Conservation (phyloP, 2,329 filamentous ascomycete genomes). For the Scolecobasidium constrictum region DNA sequence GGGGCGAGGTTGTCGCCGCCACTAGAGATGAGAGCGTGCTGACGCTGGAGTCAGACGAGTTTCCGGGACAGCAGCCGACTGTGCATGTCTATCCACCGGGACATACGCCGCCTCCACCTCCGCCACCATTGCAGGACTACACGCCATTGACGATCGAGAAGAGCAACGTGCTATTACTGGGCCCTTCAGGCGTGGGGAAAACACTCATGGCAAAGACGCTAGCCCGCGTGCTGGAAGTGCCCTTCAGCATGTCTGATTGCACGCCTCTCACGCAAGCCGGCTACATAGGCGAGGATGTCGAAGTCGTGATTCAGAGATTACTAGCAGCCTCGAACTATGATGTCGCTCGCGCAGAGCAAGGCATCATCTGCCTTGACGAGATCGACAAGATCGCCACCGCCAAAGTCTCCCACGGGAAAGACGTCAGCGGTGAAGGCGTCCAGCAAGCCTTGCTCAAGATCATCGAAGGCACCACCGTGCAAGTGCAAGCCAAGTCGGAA, state of each 20-base stretch:
- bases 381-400: slow-evolving; percentile 93
- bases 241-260: slow-evolving; percentile 91
- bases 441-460: slow-evolving; percentile 94
- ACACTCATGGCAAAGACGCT: slow-evolving; percentile 91
- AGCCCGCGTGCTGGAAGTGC: slow-evolving; percentile 85
- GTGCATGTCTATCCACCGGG: slow-evolving; percentile 25
- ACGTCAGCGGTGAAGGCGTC: slow-evolving; percentile 92
- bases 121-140: slow-evolving; percentile 36
- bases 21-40: slow-evolving; percentile 7
- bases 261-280: slow-evolving; percentile 93
- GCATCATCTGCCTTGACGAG: slow-evolving; percentile 92
- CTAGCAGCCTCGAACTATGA: slow-evolving; percentile 87
- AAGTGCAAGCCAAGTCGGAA: slow-evolving; percentile 78
- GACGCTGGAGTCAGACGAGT: slow-evolving; percentile 41
- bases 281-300: slow-evolving; percentile 97
- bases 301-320: slow-evolving; percentile 83
- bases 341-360: slow-evolving; percentile 70
- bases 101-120: slow-evolving; percentile 18
- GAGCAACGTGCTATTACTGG: slow-evolving; percentile 83
- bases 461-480: slow-evolving; percentile 88
- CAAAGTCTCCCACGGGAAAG: slow-evolving; percentile 78
- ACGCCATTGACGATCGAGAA: slow-evolving; percentile 73
- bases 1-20: not conserved
- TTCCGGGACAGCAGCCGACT: slow-evolving; percentile 48
- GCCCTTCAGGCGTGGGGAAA: slow-evolving; percentile 91